Conservation (phyloP, 106 monocot genomes). For the Dendrobium catenatum region DNA sequence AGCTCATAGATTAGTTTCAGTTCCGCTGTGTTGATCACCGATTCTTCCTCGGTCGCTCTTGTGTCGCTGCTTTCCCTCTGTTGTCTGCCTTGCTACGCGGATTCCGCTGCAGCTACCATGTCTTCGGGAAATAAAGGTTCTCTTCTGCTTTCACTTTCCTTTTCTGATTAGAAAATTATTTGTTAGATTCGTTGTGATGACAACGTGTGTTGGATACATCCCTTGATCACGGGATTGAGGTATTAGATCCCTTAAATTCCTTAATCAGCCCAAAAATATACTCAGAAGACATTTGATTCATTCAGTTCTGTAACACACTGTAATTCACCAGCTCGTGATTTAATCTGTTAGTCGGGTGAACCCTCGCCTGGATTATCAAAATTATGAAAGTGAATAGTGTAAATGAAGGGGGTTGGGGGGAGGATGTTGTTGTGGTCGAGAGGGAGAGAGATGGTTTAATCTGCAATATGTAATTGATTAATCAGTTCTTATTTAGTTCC, state of each 20-base stretch:
- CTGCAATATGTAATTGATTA: no score
- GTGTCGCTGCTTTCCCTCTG: background rate
- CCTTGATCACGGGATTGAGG: background rate
- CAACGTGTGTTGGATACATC: background rate
- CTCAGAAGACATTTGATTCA: background rate
- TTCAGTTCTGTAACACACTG: background rate
- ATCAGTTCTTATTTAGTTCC: background rate
- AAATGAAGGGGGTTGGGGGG: no score
- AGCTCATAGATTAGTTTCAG: conserved; percentile 3
- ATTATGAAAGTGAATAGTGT: background rate
- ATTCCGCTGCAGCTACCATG: background rate
- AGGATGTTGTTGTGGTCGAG: no score
- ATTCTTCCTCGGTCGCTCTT: background rate
- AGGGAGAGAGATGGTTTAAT: no score
- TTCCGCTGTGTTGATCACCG: background rate
- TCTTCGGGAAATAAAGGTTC: background rate
- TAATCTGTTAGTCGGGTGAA: no score
- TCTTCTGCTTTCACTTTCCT: background rate
- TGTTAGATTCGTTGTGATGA: background rate
- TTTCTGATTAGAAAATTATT: background rate
- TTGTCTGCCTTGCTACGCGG: background rate
- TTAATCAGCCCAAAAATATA: background rate
- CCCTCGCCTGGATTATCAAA: background rate
- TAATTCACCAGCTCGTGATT: background rate
- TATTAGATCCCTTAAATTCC: background rate